These are phyloP conservation scores for Trichosporon inkin DNA, from an alignment of 1,284 basidiomycete genomes.

Conservation along the genomic window DNA sequence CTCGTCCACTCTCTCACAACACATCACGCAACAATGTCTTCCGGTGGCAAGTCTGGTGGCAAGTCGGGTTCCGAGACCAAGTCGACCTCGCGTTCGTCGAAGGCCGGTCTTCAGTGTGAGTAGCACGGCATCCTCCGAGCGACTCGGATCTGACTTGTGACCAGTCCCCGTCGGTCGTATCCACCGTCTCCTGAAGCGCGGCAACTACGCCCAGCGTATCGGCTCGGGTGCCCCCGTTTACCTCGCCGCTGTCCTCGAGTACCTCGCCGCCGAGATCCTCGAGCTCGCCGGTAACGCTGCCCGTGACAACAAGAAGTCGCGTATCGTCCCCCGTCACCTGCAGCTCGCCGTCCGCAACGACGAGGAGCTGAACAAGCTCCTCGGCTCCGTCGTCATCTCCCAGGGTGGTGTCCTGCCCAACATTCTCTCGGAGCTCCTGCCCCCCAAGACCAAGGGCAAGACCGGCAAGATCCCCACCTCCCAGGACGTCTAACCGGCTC, in stretches of 20 bases:
- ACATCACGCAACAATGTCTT: constrained; percentile 53
- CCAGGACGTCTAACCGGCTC: constrained; percentile 27
- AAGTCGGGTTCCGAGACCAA: constrained; percentile 54
- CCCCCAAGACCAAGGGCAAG: constrained; percentile 60
- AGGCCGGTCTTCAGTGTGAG: constrained; percentile 68
- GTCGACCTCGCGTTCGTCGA: constrained; percentile 69
- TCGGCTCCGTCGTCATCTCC: constrained; percentile 80
- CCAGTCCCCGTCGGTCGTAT: constrained; percentile 77
- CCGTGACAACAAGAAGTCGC: constrained; percentile 62
- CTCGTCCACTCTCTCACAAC: constrained; percentile 26
- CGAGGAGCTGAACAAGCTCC: constrained; percentile 58
- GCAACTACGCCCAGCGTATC: constrained; percentile 75
- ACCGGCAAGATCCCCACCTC: constrained; percentile 39
- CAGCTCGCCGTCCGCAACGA: constrained; percentile 87
- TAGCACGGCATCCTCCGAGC: constrained; percentile 6
- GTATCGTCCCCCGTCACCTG: constrained; percentile 87
- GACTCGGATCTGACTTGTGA: constrained; percentile 37
- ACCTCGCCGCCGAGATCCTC: constrained; percentile 79
- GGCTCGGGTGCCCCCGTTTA: constrained; percentile 60
- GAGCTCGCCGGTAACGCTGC: constrained; percentile 79
- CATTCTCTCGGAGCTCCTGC: constrained; percentile 64
- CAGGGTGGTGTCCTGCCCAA: constrained; percentile 84
- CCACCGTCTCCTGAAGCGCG: constrained; percentile 76
- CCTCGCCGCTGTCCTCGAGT: constrained; percentile 61
- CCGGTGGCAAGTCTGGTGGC: constrained; percentile 55